These are phyloP conservation scores for Pythium apleroticum DNA, from an alignment of 352 stramenopile genomes.

Conservation along the genomic window DNA sequence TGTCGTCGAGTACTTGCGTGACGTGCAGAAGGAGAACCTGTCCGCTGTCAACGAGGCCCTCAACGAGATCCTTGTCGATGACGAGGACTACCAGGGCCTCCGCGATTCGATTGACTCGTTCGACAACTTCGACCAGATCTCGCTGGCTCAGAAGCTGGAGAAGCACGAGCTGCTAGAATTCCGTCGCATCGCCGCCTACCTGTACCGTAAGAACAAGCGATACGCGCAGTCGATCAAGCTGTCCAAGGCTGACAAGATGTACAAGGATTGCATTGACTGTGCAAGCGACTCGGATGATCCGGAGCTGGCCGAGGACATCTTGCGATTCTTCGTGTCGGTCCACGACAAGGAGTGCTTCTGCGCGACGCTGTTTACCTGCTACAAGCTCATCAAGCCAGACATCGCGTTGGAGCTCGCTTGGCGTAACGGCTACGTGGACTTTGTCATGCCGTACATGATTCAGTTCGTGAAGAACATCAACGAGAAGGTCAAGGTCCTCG, in stretches of 20 bases:
- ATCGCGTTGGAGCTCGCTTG: slow-evolving; percentile 98
- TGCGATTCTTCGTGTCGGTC: slow-evolving; percentile 99
- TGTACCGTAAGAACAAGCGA: slow-evolving; percentile 99
- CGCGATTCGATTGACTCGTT: slow-evolving; percentile 98
- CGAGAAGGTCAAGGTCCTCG: slow-evolving; percentile 93
- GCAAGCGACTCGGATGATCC: slow-evolving; percentile 95
- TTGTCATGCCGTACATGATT: slow-evolving; percentile 99
- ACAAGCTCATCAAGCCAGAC: slow-evolving; percentile 98
- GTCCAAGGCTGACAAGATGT: slow-evolving; percentile 99
- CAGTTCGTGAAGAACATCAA: slow-evolving; percentile 98
- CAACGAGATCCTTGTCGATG: slow-evolving; percentile 96
- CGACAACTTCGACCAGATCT: slow-evolving; percentile 99
- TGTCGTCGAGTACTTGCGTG: slow-evolving; percentile 97
- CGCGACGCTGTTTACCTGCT: slow-evolving; percentile 98
- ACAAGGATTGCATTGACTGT: slow-evolving; percentile 99
- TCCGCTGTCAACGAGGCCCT: slow-evolving; percentile 99
- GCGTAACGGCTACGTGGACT: slow-evolving; percentile 98
- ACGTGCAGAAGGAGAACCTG: slow-evolving; percentile 98
- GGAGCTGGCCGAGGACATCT: slow-evolving; percentile 96
- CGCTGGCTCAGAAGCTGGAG: slow-evolving; percentile 97
- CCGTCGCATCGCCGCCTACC: slow-evolving; percentile 98
- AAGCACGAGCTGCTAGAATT: slow-evolving; percentile 99
- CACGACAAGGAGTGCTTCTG: slow-evolving; percentile 99
- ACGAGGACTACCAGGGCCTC: slow-evolving; percentile 98
- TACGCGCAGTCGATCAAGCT: slow-evolving; percentile 97